Evolutionary conservation across 2,329 filamentous ascomycete species (phyloP).

Genomic region (Paecilomyces sp.): DNA sequence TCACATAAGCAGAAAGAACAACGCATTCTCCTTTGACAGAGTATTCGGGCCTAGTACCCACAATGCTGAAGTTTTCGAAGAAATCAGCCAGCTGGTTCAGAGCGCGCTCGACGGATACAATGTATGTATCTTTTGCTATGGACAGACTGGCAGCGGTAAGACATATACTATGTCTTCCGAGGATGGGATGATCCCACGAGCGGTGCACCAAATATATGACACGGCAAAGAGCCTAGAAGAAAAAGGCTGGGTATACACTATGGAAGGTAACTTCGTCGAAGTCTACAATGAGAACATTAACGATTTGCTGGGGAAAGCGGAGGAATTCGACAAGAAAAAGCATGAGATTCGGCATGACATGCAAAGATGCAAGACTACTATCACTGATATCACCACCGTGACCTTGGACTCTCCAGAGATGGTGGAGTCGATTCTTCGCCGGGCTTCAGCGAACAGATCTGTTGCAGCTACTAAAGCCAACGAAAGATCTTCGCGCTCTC

Average conservation of each 20-base stretch:
- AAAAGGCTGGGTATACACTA: slow-evolving; percentile 89
- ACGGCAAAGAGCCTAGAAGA: slow-evolving; percentile 76
- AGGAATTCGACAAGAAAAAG: slow-evolving; percentile 70
- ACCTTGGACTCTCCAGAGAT: slow-evolving; percentile 69
- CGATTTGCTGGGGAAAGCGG: slow-evolving; percentile 70
- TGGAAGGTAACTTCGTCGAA: slow-evolving; percentile 93
- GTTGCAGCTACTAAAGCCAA: slow-evolving; percentile 98
- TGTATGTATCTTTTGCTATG: slow-evolving; percentile 98
- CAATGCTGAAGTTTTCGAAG: slow-evolving; percentile 85
- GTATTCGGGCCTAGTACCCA: slow-evolving; percentile 73
- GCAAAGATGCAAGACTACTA: slow-evolving; percentile 69
- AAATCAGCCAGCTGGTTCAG: slow-evolving; percentile 95
- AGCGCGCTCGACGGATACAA: slow-evolving; percentile 96
- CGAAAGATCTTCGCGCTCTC: slow-evolving; percentile 85
- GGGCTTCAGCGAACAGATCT: slow-evolving; percentile 78
- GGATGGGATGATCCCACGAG: slow-evolving; percentile 92
- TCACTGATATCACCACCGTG: slow-evolving; percentile 73
- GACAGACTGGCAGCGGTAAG: slow-evolving; percentile 94
- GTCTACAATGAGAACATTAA: slow-evolving; percentile 98
- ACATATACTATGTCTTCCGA: slow-evolving; percentile 89
- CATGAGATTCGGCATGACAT: slow-evolving; percentile 87
- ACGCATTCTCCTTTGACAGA: slow-evolving; percentile 85
- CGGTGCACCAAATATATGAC: slow-evolving; percentile 88
- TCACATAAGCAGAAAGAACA: slow-evolving; percentile 67
- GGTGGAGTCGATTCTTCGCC: slow-evolving; percentile 71